Evolutionary conservation across 108 stramenopile genomes (phyloP).

Genomic region (Skeletonema menzelii): DNA sequence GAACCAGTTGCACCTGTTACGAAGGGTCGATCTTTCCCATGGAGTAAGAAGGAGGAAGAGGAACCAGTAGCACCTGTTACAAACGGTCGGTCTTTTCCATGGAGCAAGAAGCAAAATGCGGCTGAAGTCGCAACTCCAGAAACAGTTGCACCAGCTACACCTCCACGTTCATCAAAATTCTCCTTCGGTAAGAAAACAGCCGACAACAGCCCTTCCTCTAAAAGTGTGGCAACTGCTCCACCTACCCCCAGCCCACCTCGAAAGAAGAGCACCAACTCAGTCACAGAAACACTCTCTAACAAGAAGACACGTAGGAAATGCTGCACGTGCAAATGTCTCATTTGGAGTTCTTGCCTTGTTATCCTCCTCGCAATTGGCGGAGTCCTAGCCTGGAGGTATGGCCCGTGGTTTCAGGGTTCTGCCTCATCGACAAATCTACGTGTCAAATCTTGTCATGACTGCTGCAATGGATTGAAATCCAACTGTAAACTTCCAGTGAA

Average conservation of each 20-base stretch:
- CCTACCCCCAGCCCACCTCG: neutral
- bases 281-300: neutral
- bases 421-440: neutral
- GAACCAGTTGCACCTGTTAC: neutral
- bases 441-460: slow-evolving; percentile 14
- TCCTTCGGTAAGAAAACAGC: neutral
- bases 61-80: neutral
- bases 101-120: neutral
- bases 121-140: neutral
- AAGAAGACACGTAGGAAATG: neutral
- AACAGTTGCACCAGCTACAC: neutral
- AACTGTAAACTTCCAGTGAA: slow-evolving; percentile 59
- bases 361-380: neutral
- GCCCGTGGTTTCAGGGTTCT: slow-evolving; percentile 11
- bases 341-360: neutral
- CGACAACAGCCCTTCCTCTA: neutral
- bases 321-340: neutral
- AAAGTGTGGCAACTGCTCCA: neutral
- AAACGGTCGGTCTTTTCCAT: neutral
- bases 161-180: neutral
- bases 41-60: neutral
- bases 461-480: slow-evolving; percentile 69
- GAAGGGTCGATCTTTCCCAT: neutral
- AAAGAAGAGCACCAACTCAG: neutral
- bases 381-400: slow-evolving; percentile 17